phyloP scores from a whole-genome alignment of 495 filamentous ascomycete species.

The Extremus antarcticus region DNA sequence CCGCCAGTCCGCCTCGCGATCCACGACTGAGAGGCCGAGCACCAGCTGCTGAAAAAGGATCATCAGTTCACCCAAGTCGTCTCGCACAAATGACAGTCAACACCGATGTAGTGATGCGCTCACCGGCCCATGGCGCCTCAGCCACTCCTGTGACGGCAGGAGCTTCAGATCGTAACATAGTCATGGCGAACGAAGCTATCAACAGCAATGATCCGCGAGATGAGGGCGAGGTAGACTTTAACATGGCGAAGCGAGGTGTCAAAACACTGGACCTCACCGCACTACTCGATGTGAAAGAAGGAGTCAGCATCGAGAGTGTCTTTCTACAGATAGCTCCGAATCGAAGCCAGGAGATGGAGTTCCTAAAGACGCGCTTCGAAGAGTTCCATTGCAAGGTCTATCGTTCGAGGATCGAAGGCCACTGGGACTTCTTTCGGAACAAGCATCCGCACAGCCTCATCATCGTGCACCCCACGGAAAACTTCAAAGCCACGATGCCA shows the following conservation, averaged over 20 bases:
- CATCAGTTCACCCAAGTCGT: no score
- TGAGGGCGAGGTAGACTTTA: background rate
- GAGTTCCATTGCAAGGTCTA: constrained; percentile 12
- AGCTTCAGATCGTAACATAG: background rate
- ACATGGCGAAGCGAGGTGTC: background rate
- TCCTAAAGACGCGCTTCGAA: constrained; percentile 11
- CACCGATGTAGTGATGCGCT: background rate
- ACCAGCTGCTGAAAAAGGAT: no score
- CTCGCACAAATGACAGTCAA: no score
- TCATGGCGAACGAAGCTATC: no score
- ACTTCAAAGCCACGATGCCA: constrained; percentile 3
- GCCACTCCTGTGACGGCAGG: background rate
- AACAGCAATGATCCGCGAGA: no score
- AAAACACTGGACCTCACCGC: background rate
- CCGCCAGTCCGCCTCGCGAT: background rate
- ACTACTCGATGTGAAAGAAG: background rate
- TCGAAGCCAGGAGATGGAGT: constrained; percentile 3
- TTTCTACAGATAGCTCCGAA: constrained; percentile 9
- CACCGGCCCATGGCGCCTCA: background rate
- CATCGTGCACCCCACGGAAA: constrained; percentile 8
- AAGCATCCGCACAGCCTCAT: background rate
- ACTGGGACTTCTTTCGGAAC: constrained; percentile 11
- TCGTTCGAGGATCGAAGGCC: constrained; percentile 1
- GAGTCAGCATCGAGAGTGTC: background rate
- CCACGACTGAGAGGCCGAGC: background rate